phyloP scores from a whole-genome alignment of 306 rosid species.

The Albizia julibrissin region DNA sequence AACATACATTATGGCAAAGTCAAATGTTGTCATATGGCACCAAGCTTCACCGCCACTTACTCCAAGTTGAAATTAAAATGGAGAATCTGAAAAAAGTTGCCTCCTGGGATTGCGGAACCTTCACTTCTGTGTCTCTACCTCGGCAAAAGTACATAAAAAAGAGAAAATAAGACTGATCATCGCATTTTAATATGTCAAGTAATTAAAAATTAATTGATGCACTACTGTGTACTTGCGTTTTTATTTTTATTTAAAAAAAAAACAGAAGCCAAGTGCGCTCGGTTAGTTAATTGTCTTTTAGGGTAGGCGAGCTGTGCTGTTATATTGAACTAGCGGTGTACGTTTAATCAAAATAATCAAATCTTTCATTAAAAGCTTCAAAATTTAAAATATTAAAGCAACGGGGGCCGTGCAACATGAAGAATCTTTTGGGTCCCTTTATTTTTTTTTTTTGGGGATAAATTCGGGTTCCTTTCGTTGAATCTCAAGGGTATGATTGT shows the following conservation, averaged over 20 bases:
- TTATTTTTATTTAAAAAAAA: neutral
- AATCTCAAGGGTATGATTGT: constrained; percentile 1
- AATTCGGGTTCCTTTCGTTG: constrained; percentile 23
- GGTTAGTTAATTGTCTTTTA: neutral
- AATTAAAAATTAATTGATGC: neutral
- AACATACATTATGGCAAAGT: neutral
- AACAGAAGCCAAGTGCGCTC: neutral
- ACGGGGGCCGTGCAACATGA: neutral
- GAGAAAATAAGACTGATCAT: neutral
- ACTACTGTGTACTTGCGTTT: neutral
- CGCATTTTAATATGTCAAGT: neutral
- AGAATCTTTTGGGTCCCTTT: constrained; percentile 29
- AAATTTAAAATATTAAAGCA: neutral
- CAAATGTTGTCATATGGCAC: neutral
- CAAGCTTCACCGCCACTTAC: neutral
- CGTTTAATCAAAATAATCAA: neutral
- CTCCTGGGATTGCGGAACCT: constrained; percentile 36
- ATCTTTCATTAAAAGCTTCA: neutral
- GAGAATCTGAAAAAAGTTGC: constrained; percentile 34
- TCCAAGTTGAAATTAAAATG: constrained; percentile 3
- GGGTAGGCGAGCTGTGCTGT: neutral
- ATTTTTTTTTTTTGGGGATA: neutral
- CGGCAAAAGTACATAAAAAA: constrained; percentile 7
- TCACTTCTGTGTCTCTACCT: neutral
- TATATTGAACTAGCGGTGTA: neutral